Conservation (phyloP, 2,329 filamentous ascomycete species). For the Pseudogymnoascus sp. region DNA sequence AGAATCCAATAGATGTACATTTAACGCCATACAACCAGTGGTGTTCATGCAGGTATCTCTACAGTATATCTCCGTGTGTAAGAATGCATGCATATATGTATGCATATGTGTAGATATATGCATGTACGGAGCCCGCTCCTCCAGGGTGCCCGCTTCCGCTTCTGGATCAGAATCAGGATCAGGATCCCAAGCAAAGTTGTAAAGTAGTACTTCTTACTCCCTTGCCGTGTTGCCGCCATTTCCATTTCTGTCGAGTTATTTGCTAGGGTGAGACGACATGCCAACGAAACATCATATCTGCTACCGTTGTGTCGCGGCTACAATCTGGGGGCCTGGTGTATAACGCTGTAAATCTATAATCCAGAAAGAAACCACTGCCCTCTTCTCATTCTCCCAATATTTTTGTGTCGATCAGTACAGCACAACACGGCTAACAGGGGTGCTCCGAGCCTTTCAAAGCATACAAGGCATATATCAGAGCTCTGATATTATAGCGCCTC, state of each 20-base stretch:
- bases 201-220: not conserved
- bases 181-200: too few species aligned
- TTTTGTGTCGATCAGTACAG: not conserved
- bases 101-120: not conserved
- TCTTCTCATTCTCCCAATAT: not conserved
- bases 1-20: not conserved
- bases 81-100: slow-evolving; percentile 6
- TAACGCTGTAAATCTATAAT: too few species aligned
- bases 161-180: too few species aligned
- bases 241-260: not conserved
- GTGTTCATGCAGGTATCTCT: not conserved
- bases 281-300: not conserved
- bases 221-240: not conserved
- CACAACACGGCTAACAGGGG: not conserved
- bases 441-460: not conserved
- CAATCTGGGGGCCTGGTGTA: not conserved
- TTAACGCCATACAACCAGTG: not conserved
- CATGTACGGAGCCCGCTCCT: not conserved
- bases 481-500: not conserved
- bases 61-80: not conserved
- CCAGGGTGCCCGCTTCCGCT: too few species aligned
- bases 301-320: not conserved
- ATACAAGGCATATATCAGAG: not conserved
- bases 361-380: not conserved
- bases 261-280: not conserved